Conservation (phyloP, 345 rosid species). For the Lenwebbia sp. region DNA sequence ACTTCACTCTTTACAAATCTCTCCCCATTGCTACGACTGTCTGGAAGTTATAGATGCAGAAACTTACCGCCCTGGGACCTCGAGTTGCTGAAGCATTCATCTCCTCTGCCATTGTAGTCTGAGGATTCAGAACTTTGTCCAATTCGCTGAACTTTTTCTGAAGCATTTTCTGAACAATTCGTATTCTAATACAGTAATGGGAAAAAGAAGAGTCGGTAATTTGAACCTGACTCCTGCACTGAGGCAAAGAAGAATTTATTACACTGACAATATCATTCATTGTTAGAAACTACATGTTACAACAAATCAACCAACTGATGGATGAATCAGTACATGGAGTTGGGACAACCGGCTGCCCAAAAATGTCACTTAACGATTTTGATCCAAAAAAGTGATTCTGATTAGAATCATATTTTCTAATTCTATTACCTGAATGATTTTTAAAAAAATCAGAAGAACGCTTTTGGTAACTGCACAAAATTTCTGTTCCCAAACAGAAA, state of each 20-base stretch:
- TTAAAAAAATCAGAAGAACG: too few relatives aligned
- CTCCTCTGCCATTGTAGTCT: background rate
- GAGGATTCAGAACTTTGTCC: background rate
- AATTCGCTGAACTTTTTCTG: background rate
- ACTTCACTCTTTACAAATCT: background rate
- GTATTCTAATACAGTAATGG: background rate
- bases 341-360: background rate
- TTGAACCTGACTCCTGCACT: background rate
- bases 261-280: background rate
- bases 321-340: background rate
- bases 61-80: background rate
- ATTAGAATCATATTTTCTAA: too few relatives aligned
- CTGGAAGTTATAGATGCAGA: background rate
- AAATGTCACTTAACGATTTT: background rate
- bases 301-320: background rate
- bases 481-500: too few relatives aligned
- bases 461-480: too few relatives aligned
- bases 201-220: background rate
- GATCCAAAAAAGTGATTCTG: too few relatives aligned
- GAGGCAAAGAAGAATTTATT: background rate
- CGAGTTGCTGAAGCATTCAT: background rate
- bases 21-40: background rate
- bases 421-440: too few relatives aligned
- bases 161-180: background rate
- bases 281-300: background rate